Percentiles rank a stretch among this genome's conserved stretches.
Conservation (phyloP, 2,329 filamentous ascomycete species). For the Aureobasidium subglaciale region DNA sequence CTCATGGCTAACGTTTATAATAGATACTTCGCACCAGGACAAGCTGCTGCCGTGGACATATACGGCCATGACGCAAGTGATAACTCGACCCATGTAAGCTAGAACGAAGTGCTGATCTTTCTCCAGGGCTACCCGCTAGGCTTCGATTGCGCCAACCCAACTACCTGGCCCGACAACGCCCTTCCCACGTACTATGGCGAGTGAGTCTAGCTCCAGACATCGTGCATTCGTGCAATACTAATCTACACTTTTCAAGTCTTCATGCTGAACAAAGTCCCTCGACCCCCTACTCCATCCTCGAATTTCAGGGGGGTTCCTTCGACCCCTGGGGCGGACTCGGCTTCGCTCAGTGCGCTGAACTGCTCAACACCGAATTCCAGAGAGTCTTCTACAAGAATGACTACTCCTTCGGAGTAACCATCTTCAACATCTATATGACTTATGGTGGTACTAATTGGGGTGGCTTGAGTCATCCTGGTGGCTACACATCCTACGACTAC, state of each 20-base stretch:
- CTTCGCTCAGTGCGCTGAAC: constrained; percentile 57
- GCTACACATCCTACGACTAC: constrained; percentile 56
- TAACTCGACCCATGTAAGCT: no score
- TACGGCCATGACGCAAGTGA: constrained; percentile 39
- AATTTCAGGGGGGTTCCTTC: constrained; percentile 48
- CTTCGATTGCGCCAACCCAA: constrained; percentile 48
- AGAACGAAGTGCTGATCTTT: no score
- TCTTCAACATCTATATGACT: constrained; percentile 72
- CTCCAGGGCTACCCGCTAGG: constrained; percentile 46
- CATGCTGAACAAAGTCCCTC: constrained; percentile 56
- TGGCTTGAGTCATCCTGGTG: constrained; percentile 50
- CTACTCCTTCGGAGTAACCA: constrained; percentile 56
- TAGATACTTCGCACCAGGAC: constrained; percentile 57
- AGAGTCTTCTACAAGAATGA: constrained; percentile 59
- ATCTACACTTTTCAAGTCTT: no score
- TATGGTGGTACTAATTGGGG: constrained; percentile 62
- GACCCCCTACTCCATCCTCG: constrained; percentile 59
- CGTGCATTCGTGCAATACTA: no score
- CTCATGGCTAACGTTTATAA: no score
- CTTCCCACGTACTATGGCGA: constrained; percentile 52
- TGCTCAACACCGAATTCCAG: constrained; percentile 67
- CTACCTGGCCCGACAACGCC: constrained; percentile 50
- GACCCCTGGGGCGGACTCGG: constrained; percentile 69
- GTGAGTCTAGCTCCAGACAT: no score
- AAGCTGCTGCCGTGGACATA: constrained; percentile 44